Evolutionary conservation across 2,329 filamentous ascomycete species (phyloP).

Genomic region (Magnaporthiopsis incrustans): DNA sequence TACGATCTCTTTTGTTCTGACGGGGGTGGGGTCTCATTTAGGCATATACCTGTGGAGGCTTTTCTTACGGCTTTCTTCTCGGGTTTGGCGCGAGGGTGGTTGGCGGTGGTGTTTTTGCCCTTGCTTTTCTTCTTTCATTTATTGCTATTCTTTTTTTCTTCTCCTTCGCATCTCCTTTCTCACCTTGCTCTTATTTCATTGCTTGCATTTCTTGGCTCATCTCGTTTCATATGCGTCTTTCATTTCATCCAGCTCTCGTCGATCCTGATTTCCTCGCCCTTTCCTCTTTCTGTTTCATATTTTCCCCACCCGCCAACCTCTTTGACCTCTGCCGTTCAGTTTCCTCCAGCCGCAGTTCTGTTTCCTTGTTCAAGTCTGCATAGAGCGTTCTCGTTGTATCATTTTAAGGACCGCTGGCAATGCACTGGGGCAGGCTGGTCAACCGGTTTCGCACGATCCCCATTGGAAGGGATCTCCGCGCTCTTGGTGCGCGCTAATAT

Average conservation of each 20-base stretch:
- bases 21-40: constrained; percentile 22
- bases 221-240: constrained; percentile 17
- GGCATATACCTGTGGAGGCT: constrained; percentile 37
- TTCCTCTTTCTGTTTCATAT: constrained; percentile 19
- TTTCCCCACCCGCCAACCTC: constrained; percentile 13
- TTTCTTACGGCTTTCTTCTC: constrained; percentile 21
- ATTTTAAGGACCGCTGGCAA: constrained; percentile 33
- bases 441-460: constrained; percentile 29
- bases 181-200: constrained; percentile 9
- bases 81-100: constrained; percentile 13
- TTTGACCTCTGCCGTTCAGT: constrained; percentile 5
- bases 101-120: constrained; percentile 11
- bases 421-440: constrained; percentile 34
- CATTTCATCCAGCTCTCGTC: constrained; percentile 12
- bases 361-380: constrained; percentile 14
- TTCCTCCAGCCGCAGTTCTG: background rate
- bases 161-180: constrained; percentile 10
- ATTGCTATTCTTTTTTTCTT: constrained; percentile 13
- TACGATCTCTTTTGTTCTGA: constrained; percentile 40
- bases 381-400: constrained; percentile 22
- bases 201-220: constrained; percentile 13
- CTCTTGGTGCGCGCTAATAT: constrained; percentile 35
- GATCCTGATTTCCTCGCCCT: constrained; percentile 14
- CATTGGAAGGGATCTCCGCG: constrained; percentile 23
- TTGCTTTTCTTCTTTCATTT: constrained; percentile 11